Evolutionary conservation across 116 monocot genomes (phyloP), one percentile per base, ranked within the genome.

Genomic region (Thalassia testudinum): DNA sequence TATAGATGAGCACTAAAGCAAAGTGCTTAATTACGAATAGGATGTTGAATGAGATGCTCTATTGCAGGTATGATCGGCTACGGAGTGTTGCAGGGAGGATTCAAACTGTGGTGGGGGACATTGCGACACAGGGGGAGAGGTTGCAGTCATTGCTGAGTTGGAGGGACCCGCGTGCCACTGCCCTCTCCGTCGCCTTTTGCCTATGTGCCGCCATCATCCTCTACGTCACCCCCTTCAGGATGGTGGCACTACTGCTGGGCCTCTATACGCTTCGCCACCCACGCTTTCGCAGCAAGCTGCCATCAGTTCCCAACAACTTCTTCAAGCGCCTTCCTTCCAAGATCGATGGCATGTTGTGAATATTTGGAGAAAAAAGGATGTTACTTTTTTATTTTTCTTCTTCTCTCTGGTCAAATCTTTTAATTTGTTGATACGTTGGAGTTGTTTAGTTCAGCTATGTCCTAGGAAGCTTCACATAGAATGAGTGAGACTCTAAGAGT

Each of bases 61-160:
- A 34, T 34, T 3, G 3, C 30, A 34, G 30, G 30, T 84, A 84
- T n/a, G 84, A 79, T 15, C 30, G 84, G 66, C 58, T 84, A 54
- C 43, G 84, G 37, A 79, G 70, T 5, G 79, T 84, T 7, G 79
- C 85, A 0, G 85, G 79, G 34, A 70, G 79, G 58, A 76, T 85
- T n/a, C 85, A 85, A 64, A 73, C 72, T 4, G 76, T 79, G 54
- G 75, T 71, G 0, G 85, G 85, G 6, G 85, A 85, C 62, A 62
- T 79, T 50, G 85, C 85, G 21, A 76, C 76, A 20, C 85, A 85
- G 48, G 85, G 85, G 58, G 85, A 79, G 73, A 57, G 85, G 50
- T 6, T 85, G 24, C 79, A 76, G 70, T 53, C 70, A 1, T 27
- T 85, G 54, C 54, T 79, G 24, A 62, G 73, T 58, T 85, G 85